Evolutionary conservation across 1,284 basidiomycete species (phyloP).

Genomic region (Pseudozyma sp.): DNA sequence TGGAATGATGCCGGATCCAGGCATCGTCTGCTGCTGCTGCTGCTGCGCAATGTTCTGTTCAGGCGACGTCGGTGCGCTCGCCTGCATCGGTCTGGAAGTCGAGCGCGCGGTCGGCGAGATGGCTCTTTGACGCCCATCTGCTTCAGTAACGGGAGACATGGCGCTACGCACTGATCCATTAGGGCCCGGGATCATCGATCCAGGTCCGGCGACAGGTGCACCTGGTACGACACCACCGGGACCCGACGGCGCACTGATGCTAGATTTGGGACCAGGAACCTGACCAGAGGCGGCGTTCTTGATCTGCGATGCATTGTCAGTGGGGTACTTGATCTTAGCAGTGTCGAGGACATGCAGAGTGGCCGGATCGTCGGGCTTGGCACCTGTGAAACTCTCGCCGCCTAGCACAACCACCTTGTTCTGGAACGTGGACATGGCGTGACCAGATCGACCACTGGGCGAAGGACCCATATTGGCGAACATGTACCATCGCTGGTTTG

Average conservation of each 20-base stretch:
- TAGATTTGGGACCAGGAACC: slow-evolving; percentile 31
- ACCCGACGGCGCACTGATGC: slow-evolving; percentile 12
- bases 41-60: slow-evolving; percentile 18
- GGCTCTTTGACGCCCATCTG: slow-evolving; percentile 37
- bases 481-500: slow-evolving; percentile 89
- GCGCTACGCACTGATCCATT: slow-evolving; percentile 33
- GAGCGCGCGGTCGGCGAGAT: slow-evolving; percentile 45
- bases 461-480: slow-evolving; percentile 99
- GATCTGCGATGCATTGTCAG: slow-evolving; percentile 55
- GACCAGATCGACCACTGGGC: slow-evolving; percentile 89
- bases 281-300: slow-evolving; percentile 24
- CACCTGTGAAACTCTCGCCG: slow-evolving; percentile 83
- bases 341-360: slow-evolving; percentile 78
- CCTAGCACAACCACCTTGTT: slow-evolving; percentile 91
- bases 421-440: slow-evolving; percentile 91
- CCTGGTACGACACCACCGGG: slow-evolving; percentile 14
- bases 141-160: slow-evolving; percentile 47
- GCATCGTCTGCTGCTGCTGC: slow-evolving; percentile 17
- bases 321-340: slow-evolving; percentile 68
- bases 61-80: slow-evolving; percentile 20
- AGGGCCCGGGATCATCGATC: slow-evolving; percentile 23
- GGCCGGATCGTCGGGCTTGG: slow-evolving; percentile 82
- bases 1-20: slow-evolving; percentile 2
- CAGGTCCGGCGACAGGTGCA: slow-evolving; percentile 20
- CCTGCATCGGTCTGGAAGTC: slow-evolving; percentile 12